A percentile compares a stretch with the other conserved stretches of the same genome.
phyloP scores from a whole-genome alignment of 148 eudicot species.

The Rhododendron mucronatum region DNA sequence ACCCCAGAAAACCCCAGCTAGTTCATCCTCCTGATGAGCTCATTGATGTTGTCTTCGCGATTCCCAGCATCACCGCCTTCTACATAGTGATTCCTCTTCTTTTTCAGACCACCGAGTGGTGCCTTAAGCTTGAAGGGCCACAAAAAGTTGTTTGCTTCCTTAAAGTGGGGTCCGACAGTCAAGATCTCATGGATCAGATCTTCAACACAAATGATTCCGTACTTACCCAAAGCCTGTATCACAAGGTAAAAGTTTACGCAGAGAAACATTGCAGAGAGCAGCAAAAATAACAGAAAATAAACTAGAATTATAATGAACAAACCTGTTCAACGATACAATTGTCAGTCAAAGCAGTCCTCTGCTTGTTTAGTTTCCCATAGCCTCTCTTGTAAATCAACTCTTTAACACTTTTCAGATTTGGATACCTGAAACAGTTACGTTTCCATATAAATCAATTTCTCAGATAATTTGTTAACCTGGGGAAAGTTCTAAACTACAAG shows the following conservation, averaged over 20 bases:
- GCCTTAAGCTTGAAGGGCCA: constrained; percentile 48
- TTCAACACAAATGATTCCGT: constrained; percentile 33
- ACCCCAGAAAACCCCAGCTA: background rate
- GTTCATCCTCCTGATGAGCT: constrained; percentile 44
- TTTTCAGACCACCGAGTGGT: constrained; percentile 43
- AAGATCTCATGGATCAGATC: constrained; percentile 33
- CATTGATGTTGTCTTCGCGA: constrained; percentile 36
- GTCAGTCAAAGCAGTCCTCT: constrained; percentile 31
- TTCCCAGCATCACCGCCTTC: constrained; percentile 52
- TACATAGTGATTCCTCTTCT: constrained; percentile 43
- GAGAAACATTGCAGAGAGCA: background rate
- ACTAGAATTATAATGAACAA: background rate
- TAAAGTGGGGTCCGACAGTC: constrained; percentile 43
- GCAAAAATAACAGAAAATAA: background rate
- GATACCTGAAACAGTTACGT: constrained; percentile 11
- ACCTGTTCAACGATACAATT: constrained; percentile 32
- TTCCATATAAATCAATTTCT: background rate
- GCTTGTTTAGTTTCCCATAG: constrained; percentile 28
- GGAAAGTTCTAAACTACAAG: background rate
- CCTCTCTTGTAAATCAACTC: constrained; percentile 32
- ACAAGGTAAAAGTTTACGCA: background rate
- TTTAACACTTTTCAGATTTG: constrained; percentile 26
- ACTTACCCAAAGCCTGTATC: constrained; percentile 25
- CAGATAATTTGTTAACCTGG: background rate
- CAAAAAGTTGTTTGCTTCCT: constrained; percentile 41